Conservation (phyloP, 1,284 basidiomycete species). For the Pyrrhoderma lamaoense region DNA sequence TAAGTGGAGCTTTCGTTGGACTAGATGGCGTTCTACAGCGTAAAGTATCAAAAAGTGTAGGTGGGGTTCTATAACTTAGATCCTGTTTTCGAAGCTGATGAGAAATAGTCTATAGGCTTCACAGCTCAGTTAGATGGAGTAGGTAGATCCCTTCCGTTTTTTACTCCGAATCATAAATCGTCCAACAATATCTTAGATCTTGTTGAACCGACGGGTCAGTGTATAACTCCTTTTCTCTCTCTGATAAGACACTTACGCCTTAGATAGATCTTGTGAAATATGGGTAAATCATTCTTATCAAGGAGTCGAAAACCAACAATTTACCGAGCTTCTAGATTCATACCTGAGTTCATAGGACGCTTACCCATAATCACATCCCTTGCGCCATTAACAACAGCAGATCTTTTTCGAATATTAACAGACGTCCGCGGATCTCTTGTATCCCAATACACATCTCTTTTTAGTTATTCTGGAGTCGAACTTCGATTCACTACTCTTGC, state of each 20-base stretch:
- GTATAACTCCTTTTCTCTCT: neutral
- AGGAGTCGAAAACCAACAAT: neutral
- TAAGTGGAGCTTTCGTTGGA: constrained; percentile 93
- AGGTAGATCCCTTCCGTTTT: constrained; percentile 53
- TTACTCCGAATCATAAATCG: constrained; percentile 58
- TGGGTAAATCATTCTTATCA: constrained; percentile 42
- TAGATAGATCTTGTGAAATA: constrained; percentile 72
- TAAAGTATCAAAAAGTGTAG: constrained; percentile 75
- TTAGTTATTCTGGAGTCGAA: constrained; percentile 74
- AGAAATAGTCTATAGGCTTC: constrained; percentile 77
- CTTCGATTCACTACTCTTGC: constrained; percentile 75
- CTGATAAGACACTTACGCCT: neutral
- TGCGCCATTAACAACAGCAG: constrained; percentile 59
- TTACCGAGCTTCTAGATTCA: constrained; percentile 49
- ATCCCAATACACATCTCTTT: constrained; percentile 82
- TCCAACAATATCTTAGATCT: constrained; percentile 50
- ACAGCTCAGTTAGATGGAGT: constrained; percentile 51
- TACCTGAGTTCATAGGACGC: constrained; percentile 91
- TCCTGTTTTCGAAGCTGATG: neutral
- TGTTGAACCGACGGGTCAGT: constrained; percentile 59
- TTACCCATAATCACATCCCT: constrained; percentile 84
- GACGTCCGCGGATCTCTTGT: constrained; percentile 88
- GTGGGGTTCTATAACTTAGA: constrained; percentile 24
- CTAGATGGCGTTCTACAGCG: constrained; percentile 77
- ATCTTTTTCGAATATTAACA: constrained; percentile 84